Conservation (phyloP, 257 asterid genomes). For the Mitragyna speciosa region DNA sequence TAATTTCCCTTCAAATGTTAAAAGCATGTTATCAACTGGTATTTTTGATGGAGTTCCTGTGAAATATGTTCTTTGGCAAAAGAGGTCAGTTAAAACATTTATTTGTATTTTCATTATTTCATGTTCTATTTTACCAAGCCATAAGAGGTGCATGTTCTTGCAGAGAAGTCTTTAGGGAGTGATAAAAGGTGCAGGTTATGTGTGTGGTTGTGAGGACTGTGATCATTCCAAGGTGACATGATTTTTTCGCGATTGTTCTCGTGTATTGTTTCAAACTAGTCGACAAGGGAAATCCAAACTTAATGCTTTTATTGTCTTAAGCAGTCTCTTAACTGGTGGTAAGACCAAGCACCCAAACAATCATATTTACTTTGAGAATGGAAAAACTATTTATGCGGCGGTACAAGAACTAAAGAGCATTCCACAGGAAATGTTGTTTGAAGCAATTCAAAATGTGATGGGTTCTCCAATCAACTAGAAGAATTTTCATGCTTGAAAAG, state of each 20-base stretch:
- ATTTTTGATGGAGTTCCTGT: constrained; percentile 87
- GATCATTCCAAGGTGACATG: constrained; percentile 54
- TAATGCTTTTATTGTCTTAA: constrained; percentile 2
- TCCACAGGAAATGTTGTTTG: constrained; percentile 57
- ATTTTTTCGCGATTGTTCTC: neutral
- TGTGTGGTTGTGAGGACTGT: constrained; percentile 79
- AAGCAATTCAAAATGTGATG: constrained; percentile 47
- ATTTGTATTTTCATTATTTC: constrained; percentile 1
- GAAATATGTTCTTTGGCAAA: constrained; percentile 88
- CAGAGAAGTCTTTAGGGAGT: constrained; percentile 72
- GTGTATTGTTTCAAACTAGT: neutral
- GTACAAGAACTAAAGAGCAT: constrained; percentile 73
- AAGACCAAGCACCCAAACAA: constrained; percentile 60
- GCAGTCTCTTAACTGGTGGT: constrained; percentile 68
- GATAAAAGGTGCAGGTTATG: constrained; percentile 62
- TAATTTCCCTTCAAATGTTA: constrained; percentile 75
- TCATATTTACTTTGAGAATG: constrained; percentile 48
- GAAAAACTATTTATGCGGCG: constrained; percentile 66
- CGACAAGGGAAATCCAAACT: too few species aligned
- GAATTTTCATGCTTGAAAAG: constrained; percentile 67
- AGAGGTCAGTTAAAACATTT: constrained; percentile 50
- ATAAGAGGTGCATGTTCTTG: constrained; percentile 25
- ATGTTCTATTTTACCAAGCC: constrained; percentile 8
- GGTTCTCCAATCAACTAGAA: constrained; percentile 62
- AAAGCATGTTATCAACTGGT: constrained; percentile 70